A percentile compares a stretch with the other conserved stretches of the same genome.
phyloP scores from a whole-genome alignment of 192 early-diverging fungal genomes.

The Mortierella hygrophila region DNA sequence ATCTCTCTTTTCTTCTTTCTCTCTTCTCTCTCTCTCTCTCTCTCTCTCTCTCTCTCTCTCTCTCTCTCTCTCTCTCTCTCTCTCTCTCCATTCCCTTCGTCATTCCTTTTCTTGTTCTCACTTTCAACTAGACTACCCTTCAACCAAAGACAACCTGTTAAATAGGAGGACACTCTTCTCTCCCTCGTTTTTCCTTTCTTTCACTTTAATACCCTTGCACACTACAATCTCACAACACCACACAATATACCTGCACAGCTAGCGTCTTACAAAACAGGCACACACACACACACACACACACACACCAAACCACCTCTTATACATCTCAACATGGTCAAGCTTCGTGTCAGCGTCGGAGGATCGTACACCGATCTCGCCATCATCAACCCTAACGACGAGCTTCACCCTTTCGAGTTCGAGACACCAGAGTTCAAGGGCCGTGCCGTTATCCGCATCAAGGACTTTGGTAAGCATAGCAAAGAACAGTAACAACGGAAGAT shows the following conservation, averaged over 20 bases:
- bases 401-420: constrained; percentile 53
- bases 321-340: constrained; percentile 37
- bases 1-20: background rate
- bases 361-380: constrained; percentile 44
- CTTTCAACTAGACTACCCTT: background rate
- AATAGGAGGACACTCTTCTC: background rate
- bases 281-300: background rate
- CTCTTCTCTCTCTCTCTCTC: background rate
- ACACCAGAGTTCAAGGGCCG: constrained; percentile 52
- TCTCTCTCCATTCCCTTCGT: background rate
- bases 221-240: too few relatives aligned
- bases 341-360: constrained; percentile 48
- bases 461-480: constrained; percentile 44
- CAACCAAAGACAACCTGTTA: background rate
- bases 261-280: background rate
- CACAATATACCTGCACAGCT: background rate
- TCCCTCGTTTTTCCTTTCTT: background rate
- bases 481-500: background rate
- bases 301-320: background rate
- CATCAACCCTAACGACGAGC: constrained; percentile 54
- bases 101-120: background rate
- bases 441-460: constrained; percentile 49
- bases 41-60: background rate
- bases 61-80: too few relatives aligned
- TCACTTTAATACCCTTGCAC: background rate